A percentile compares a stretch with the other conserved stretches of the same genome.
Evolutionary conservation across 176 grass and related monocot species (phyloP).

Genomic region (Oropetium thomaeum): DNA sequence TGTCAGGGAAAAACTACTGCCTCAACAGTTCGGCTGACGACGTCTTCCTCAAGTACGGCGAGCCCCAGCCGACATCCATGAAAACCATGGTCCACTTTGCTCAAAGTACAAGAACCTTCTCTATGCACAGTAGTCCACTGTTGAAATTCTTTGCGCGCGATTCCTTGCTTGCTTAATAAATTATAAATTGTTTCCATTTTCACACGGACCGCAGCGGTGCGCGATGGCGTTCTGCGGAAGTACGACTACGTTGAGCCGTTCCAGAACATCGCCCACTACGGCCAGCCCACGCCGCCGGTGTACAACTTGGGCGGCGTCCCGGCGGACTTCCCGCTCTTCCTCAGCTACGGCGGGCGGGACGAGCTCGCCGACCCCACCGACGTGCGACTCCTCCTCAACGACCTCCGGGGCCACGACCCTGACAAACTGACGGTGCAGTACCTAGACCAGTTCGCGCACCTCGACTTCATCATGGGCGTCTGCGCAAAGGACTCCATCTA

Average conservation of each 20-base stretch:
- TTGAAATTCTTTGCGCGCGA: neutral
- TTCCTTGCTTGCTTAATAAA: neutral
- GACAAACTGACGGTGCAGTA: constrained; percentile 63
- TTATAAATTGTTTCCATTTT: neutral
- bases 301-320: constrained; percentile 64
- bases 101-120: constrained; percentile 50
- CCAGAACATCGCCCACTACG: constrained; percentile 56
- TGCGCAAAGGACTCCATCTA: constrained; percentile 74
- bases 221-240: constrained; percentile 62
- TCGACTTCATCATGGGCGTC: constrained; percentile 68
- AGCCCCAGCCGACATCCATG: constrained; percentile 77
- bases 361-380: constrained; percentile 55
- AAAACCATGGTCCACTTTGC: constrained; percentile 90
- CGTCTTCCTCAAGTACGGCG: constrained; percentile 75
- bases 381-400: constrained; percentile 44
- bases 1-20: constrained; percentile 72
- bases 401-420: constrained; percentile 47
- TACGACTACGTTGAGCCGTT: constrained; percentile 54
- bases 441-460: constrained; percentile 65
- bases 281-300: constrained; percentile 47
- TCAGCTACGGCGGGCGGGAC: constrained; percentile 84
- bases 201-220: constrained; percentile 36
- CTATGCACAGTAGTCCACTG: neutral
- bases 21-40: constrained; percentile 68
- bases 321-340: constrained; percentile 52